These are phyloP conservation scores for Pythium sp. DNA, from an alignment of 352 stramenopile species.

Conservation along the genomic window DNA sequence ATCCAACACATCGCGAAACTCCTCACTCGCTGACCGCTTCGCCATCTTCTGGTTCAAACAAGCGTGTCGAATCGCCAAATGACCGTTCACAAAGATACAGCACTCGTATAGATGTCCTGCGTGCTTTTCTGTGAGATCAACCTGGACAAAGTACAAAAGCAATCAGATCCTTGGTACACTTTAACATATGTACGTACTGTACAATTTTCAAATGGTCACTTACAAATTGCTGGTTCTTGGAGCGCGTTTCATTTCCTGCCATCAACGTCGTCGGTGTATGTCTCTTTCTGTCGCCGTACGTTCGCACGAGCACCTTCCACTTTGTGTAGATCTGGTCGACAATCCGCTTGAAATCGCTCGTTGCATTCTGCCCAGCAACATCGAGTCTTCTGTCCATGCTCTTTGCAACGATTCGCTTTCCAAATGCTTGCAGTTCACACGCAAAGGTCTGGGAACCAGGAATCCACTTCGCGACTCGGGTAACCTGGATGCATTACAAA, in stretches of 20 bases:
- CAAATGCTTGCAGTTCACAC: conserved; percentile 39
- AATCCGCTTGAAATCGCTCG: conserved; percentile 27
- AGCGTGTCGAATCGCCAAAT: conserved; percentile 49
- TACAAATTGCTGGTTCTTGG: conserved; percentile 29
- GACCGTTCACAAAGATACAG: conserved; percentile 42
- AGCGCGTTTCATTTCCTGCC: conserved; percentile 64
- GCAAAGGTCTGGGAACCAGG: not conserved
- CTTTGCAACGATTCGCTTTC: conserved; percentile 28
- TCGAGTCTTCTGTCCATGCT: conserved; percentile 29
- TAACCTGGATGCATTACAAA: conserved; percentile 5
- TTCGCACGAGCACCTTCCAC: conserved; percentile 46
- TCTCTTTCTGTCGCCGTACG: conserved; percentile 43
- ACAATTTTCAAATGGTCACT: not conserved
- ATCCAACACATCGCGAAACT: conserved; percentile 64
- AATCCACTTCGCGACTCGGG: conserved; percentile 9
- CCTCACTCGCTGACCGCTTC: conserved; percentile 68
- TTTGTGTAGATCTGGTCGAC: conserved; percentile 41
- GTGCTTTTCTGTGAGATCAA: conserved; percentile 18
- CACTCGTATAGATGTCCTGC: conserved; percentile 41
- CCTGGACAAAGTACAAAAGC: conserved; percentile 5
- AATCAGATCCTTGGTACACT: not conserved
- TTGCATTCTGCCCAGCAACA: conserved; percentile 31
- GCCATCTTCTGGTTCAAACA: conserved; percentile 72
- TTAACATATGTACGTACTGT: no score
- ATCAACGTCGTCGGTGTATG: conserved; percentile 55